phyloP scores from a whole-genome alignment of 345 rosid species.

The Eucalyptus rudis region DNA sequence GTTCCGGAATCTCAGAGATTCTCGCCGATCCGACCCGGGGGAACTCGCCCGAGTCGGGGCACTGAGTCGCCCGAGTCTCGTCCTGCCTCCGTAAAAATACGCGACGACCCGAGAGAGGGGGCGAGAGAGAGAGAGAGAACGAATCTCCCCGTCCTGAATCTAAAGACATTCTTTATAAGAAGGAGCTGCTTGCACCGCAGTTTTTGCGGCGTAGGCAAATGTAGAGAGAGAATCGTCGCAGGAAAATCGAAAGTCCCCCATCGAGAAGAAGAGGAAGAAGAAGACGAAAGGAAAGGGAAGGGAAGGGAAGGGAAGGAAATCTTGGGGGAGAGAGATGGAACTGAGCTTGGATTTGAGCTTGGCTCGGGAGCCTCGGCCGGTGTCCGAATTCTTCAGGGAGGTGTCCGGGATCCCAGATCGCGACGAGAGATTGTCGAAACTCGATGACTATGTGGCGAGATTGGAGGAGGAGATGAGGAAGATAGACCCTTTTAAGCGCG shows the following conservation, averaged over 20 bases:
- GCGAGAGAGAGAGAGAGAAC: neutral
- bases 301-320: neutral
- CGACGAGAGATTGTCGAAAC: conserved; percentile 21
- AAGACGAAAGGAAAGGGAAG: no score
- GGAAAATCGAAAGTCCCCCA: neutral
- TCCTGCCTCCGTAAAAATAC: neutral
- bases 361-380: conserved; percentile 27
- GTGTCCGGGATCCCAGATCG: conserved; percentile 22
- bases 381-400: conserved; percentile 33
- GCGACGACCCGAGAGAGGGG: neutral
- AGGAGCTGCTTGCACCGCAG: neutral
- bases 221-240: neutral
- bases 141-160: neutral
- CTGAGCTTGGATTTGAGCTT: conserved; percentile 51
- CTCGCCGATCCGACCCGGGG: neutral
- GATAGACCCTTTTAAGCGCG: conserved; percentile 63
- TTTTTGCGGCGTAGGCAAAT: neutral
- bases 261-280: neutral
- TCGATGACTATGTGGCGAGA: conserved; percentile 31
- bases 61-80: neutral
- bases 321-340: conserved; percentile 18
- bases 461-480: conserved; percentile 63
- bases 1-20: neutral
- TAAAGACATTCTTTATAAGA: neutral
- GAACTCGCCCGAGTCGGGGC: neutral